phyloP scores from a whole-genome alignment of 2,329 filamentous ascomycete genomes.

The Trichoderma sp. region DNA sequence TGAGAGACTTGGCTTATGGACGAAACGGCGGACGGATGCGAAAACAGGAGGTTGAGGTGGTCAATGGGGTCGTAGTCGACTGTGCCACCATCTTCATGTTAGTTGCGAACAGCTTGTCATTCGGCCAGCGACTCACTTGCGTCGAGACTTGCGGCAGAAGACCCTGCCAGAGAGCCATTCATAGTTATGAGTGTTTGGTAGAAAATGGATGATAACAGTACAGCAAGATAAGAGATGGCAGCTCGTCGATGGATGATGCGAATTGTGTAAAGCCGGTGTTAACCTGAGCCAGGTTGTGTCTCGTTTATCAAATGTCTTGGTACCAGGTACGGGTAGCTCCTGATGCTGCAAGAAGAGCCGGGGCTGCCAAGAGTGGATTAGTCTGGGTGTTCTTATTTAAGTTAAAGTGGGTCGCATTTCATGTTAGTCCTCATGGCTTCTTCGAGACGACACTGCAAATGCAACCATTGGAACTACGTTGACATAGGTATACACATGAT shows the following conservation, averaged over 20 bases:
- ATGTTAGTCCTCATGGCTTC: neutral
- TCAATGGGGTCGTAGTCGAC: conserved; percentile 88
- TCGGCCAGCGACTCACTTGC: conserved; percentile 39
- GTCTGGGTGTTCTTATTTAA: neutral
- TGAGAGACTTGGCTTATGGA: conserved; percentile 75
- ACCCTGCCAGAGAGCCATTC: conserved; percentile 42
- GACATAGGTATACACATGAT: neutral
- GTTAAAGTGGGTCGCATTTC: neutral
- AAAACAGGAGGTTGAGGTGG: conserved; percentile 92
- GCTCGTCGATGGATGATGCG: neutral
- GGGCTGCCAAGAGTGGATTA: neutral
- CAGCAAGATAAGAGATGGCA: neutral
- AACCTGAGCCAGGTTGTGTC: neutral
- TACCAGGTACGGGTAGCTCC: neutral
- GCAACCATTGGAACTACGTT: no score
- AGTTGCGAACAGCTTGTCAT: conserved; percentile 27
- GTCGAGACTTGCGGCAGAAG: conserved; percentile 46
- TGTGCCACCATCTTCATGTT: conserved; percentile 30
- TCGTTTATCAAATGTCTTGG: neutral
- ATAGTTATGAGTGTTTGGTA: conserved; percentile 30
- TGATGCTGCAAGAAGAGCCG: neutral
- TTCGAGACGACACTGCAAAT: neutral
- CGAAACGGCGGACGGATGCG: conserved; percentile 80
- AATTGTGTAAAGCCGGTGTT: conserved; percentile 8
- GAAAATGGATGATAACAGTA: neutral